These are phyloP conservation scores for Myxozyma vanderwaltii DNA, from an alignment of 805 yeast species.

Conservation along the genomic window DNA sequence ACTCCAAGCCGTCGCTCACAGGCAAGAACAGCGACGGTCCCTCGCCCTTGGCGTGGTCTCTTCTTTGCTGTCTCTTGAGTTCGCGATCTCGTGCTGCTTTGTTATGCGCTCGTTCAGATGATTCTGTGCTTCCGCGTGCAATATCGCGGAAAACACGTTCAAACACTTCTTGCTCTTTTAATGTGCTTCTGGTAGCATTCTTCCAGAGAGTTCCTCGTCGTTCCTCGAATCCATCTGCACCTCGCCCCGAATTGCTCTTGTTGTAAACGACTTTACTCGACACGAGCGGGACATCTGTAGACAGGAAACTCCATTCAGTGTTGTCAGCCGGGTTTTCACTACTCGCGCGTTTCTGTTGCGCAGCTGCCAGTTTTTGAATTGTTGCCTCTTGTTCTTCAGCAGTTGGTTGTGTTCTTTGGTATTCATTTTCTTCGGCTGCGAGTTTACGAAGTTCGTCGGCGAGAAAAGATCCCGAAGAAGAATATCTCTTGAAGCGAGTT, in stretches of 20 bases:
- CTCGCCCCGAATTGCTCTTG: background rate
- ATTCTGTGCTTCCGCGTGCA: background rate
- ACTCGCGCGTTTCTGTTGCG: background rate
- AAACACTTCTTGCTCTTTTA: constrained; percentile 20
- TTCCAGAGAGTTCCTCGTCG: constrained; percentile 4
- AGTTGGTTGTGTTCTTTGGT: background rate
- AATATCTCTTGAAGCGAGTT: background rate
- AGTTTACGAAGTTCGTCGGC: constrained; percentile 8
- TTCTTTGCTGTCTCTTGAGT: background rate
- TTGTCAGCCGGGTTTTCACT: background rate
- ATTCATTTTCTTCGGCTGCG: background rate
- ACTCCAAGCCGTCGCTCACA: background rate
- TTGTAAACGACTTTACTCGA: background rate
- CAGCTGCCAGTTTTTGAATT: background rate
- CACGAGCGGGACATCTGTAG: background rate
- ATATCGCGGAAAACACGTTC: constrained; percentile 25
- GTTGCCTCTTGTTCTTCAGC: background rate
- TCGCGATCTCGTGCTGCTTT: background rate
- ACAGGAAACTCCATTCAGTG: constrained; percentile 4
- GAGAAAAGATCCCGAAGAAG: constrained; percentile 3
- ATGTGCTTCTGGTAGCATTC: constrained; percentile 14
- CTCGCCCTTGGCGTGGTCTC: background rate
- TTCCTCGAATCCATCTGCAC: background rate
- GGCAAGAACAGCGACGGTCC: background rate
- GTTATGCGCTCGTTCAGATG: background rate